Conservation (phyloP, 305 asterid species). For the Coffea humblotiana region DNA sequence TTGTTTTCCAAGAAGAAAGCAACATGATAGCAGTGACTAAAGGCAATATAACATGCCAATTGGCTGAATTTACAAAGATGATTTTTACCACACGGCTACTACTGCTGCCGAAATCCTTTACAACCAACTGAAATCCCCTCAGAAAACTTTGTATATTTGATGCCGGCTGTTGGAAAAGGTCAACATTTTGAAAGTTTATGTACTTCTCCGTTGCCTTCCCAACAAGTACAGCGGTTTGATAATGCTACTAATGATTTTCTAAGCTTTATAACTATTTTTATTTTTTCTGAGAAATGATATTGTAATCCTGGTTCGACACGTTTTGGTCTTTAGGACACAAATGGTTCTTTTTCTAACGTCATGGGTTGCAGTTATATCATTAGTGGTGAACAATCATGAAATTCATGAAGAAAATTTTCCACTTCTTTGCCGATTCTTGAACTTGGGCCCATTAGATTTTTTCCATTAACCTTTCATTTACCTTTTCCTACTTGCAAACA, state of each 20-base stretch:
- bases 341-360: background rate
- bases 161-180: conserved; percentile 14
- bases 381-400: too few species aligned
- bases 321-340: background rate
- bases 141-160: background rate
- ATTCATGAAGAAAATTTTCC: too few species aligned
- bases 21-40: background rate
- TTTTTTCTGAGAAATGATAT: background rate
- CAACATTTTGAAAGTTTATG: background rate
- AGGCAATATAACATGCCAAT: conserved; percentile 16
- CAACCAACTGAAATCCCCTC: background rate
- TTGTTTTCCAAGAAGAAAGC: background rate
- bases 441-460: too few species aligned
- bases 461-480: too few species aligned
- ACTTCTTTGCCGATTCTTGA: too few species aligned
- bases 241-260: background rate
- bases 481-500: too few species aligned
- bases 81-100: background rate
- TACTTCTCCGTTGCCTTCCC: background rate
- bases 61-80: conserved; percentile 16
- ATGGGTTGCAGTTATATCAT: too few species aligned
- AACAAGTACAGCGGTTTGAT: background rate
- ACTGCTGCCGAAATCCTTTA: background rate
- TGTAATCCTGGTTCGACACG: background rate
- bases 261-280: background rate